phyloP scores from a whole-genome alignment of 2,329 filamentous ascomycete genomes.

The Cladosporium sp. region DNA sequence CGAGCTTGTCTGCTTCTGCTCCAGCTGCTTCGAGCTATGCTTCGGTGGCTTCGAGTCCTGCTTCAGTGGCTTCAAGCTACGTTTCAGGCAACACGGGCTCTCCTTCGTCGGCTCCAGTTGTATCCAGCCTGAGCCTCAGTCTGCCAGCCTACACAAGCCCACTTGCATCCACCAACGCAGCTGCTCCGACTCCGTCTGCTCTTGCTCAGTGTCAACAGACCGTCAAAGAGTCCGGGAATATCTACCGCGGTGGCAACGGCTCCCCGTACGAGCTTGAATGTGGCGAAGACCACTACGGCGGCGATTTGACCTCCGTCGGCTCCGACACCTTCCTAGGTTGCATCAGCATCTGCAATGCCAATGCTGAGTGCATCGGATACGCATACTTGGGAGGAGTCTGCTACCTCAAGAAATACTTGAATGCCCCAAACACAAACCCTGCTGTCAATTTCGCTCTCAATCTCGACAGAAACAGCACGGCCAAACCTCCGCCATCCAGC shows the following conservation, averaged over 20 bases:
- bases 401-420: conserved; percentile 22
- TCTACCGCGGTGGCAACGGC: not conserved
- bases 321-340: conserved; percentile 16
- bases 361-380: conserved; percentile 22
- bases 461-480: not conserved
- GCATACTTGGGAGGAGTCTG: conserved; percentile 23
- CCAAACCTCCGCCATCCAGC: not conserved
- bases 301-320: conserved; percentile 9
- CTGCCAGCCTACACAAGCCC: not conserved
- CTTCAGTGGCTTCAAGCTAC: not conserved
- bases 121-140: not conserved
- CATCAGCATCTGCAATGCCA: conserved; percentile 21
- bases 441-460: conserved; percentile 9
- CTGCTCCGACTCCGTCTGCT: not conserved
- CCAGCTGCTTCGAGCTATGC: not conserved
- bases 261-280: conserved; percentile 9
- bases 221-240: not conserved
- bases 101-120: not conserved
- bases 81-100: not conserved
- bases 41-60: not conserved
- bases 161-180: not conserved
- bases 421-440: not conserved
- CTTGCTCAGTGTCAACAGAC: not conserved
- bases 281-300: conserved; percentile 16
- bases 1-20: not conserved